Evolutionary conservation across 2,329 filamentous ascomycete species (phyloP), one percentile per base, ranked within the genome.

Genomic region (Dothideomycetidae sp.): DNA sequence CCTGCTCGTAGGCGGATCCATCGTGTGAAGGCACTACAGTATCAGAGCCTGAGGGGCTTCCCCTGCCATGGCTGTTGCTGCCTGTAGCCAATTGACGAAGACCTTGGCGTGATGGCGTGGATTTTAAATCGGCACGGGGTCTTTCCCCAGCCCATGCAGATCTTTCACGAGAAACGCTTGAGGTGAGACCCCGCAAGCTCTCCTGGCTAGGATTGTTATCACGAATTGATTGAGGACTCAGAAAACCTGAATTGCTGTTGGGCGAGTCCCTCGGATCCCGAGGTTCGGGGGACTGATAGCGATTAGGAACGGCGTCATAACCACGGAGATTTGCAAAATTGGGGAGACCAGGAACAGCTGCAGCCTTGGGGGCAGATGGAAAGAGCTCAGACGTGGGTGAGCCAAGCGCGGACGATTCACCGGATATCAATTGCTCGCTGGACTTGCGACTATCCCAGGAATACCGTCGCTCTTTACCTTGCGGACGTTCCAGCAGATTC

Each of bases 361-460:
- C 31, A 31, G 42, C 35, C 12, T 39, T 35, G 13, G 42, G 10
- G 2, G 40, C 7, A 13, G 40, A 31, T 7, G 40, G 32, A 12
- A 40, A 40, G 14, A 34, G 31, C 29, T 40, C 38, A 7, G 38
- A 36, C 10, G 15, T 35, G 11, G 38, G 38, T n/a, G 38, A 40
- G 9, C 15, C 40, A 30, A 29, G 31, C 14, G 15, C 40, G 31
- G 28, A 43, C 5, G 28, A 17, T 7, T 36, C 37, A 29, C 32
- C 38, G 13, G 44, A 44, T 16, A 46, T 46, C 7, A 56, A 42
- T 10, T 50, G 49, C n/a, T 56, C 54, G 33, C 52, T 44, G 17
- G 50, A 52, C 29, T 46, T 47, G 17, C 46, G 45, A 18, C 48
- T 49, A 14, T 55, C 52, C 43, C 44, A 50, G 2, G 50, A 51